A percentile compares a stretch with the other conserved stretches of the same genome.
These are phyloP conservation scores for Phascolomyces articulosus DNA, from an alignment of 371 early-diverging fungal genomes.

Conservation along the genomic window DNA sequence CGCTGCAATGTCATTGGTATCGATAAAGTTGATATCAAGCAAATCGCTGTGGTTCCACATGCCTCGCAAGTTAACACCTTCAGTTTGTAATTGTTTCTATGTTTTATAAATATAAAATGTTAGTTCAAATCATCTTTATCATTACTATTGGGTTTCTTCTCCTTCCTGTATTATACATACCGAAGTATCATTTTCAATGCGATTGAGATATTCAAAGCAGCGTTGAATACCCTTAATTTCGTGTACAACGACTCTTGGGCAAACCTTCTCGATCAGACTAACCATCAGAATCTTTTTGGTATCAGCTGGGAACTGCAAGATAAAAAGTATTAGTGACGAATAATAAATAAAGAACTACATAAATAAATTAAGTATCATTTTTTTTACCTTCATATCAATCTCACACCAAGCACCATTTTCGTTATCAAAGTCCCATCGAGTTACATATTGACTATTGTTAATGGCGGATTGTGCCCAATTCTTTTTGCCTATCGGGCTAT, in stretches of 20 bases:
- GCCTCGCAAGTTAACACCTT: conserved; percentile 91
- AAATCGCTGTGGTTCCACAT: conserved; percentile 83
- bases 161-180: conserved; percentile 33
- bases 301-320: conserved; percentile 73
- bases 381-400: conserved; percentile 59
- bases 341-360: neutral
- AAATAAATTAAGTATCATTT: neutral
- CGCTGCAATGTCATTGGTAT: conserved; percentile 98
- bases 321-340: neutral
- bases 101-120: conserved; percentile 1
- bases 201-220: conserved; percentile 78
- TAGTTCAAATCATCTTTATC: conserved; percentile 7
- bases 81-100: conserved; percentile 74
- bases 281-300: conserved; percentile 96
- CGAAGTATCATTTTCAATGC: conserved; percentile 77
- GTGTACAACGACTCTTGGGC: conserved; percentile 73
- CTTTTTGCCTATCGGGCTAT: conserved; percentile 14
- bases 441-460: conserved; percentile 62
- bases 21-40: conserved; percentile 86
- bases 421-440: conserved; percentile 72
- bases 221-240: conserved; percentile 86
- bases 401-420: conserved; percentile 78
- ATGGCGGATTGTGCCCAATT: conserved; percentile 31
- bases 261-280: conserved; percentile 76
- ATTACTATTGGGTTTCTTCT: neutral